phyloP scores from a whole-genome alignment of 345 rosid species.

The Citrus hindsii region DNA sequence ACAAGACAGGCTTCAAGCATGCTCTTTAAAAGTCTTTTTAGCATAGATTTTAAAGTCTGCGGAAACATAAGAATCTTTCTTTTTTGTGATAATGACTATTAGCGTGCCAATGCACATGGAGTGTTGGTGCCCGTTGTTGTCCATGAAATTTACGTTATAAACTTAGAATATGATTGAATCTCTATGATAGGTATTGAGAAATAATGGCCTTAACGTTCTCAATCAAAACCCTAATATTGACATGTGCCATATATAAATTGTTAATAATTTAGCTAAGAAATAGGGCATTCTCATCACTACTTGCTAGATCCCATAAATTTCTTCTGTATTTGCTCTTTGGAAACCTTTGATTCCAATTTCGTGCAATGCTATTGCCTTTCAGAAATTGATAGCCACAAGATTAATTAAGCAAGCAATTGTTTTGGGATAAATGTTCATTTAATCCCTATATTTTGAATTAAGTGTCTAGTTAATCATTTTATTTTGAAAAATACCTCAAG shows the following conservation, averaged over 20 bases:
- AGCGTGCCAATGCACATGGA: neutral
- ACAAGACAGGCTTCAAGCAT: neutral
- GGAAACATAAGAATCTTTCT: neutral
- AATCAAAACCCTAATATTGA: neutral
- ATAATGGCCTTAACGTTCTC: neutral
- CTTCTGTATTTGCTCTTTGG: neutral
- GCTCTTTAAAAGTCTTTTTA: neutral
- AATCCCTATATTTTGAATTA: no score
- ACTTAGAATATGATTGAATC: neutral
- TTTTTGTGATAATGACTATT: neutral
- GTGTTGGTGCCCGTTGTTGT: neutral
- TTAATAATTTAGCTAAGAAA: neutral
- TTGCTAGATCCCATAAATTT: no score
- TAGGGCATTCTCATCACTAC: neutral
- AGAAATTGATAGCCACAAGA: neutral
- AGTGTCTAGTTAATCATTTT: no score
- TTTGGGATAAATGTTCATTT: no score
- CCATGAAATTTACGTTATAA: neutral
- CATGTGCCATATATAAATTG: neutral
- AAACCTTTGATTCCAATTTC: neutral
- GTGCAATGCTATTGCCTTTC: neutral
- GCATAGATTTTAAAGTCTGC: neutral
- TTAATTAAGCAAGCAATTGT: neutral
- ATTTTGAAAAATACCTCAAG: no score
- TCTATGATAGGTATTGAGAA: neutral